These are phyloP conservation scores for Meripilus lineatus DNA, from an alignment of 1,284 basidiomycete species.

Conservation along the genomic window DNA sequence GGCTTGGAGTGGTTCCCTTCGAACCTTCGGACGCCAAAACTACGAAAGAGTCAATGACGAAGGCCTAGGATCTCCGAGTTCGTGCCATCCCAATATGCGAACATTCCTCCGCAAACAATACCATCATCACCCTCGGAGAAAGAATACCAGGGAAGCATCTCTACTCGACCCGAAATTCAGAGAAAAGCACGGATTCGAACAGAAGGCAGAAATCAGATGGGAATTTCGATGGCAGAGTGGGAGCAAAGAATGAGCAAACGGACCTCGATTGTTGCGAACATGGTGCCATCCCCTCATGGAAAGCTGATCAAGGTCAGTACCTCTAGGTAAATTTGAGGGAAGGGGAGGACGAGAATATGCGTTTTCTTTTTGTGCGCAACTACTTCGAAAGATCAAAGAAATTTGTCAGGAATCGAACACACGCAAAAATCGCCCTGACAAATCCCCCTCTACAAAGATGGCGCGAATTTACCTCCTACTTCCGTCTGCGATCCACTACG, in stretches of 20 bases:
- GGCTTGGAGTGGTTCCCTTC: no score
- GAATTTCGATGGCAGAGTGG: background rate
- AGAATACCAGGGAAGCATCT: background rate
- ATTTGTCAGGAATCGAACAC: no score
- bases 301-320: conserved; percentile 39
- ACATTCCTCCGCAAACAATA: conserved; percentile 61
- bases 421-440: no score
- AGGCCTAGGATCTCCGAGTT: no score
- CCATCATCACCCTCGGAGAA: conserved; percentile 28
- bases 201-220: no score
- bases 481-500: no score
- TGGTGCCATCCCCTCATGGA: conserved; percentile 61
- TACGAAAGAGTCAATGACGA: no score
- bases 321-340: conserved; percentile 54
- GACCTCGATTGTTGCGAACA: conserved; percentile 70
- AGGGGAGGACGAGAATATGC: conserved; percentile 47
- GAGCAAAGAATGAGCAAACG: conserved; percentile 12
- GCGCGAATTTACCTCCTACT: no score
- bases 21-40: no score
- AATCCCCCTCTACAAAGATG: background rate
- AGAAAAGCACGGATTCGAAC: background rate
- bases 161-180: background rate
- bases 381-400: conserved; percentile 37
- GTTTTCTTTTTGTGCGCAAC: conserved; percentile 58
- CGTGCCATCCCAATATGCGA: no score